phyloP scores from a whole-genome alignment of 2,329 filamentous ascomycete genomes.

The Amylocarpus encephaloides region DNA sequence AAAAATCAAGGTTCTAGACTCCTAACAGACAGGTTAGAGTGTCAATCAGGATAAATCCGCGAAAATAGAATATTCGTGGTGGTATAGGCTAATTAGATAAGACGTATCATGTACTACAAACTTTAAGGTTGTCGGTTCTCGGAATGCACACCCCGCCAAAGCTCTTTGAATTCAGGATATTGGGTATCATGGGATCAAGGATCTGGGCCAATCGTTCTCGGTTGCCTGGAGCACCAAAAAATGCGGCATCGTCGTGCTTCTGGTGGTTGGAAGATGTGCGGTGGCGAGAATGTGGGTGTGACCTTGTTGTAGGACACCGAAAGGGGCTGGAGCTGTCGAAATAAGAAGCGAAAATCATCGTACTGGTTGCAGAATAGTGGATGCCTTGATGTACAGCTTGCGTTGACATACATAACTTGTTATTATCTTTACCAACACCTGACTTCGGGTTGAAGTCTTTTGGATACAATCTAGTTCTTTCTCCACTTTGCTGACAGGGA shows the following conservation, averaged over 20 bases:
- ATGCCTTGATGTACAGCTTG: constrained; percentile 54
- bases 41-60: background rate
- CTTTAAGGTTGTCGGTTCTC: background rate
- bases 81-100: background rate
- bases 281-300: too few species aligned
- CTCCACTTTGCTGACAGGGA: constrained; percentile 44
- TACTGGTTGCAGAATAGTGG: constrained; percentile 46
- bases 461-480: constrained; percentile 22
- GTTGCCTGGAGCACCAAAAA: too few species aligned
- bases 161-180: background rate
- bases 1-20: background rate
- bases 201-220: too few species aligned
- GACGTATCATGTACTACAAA: background rate
- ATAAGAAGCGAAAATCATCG: too few species aligned
- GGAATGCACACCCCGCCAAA: background rate
- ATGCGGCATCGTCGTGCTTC: constrained; percentile 41
- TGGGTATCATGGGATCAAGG: background rate
- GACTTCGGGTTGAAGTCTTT: constrained; percentile 30
- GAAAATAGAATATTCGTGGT: background rate
- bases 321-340: too few species aligned
- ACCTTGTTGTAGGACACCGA: too few species aligned
- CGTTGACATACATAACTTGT: constrained; percentile 44
- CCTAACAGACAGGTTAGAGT: background rate
- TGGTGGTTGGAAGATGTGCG: constrained; percentile 22
- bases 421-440: constrained; percentile 29